Conservation (phyloP, 371 early-diverging fungal genomes). For the Zychaea mexicana region DNA sequence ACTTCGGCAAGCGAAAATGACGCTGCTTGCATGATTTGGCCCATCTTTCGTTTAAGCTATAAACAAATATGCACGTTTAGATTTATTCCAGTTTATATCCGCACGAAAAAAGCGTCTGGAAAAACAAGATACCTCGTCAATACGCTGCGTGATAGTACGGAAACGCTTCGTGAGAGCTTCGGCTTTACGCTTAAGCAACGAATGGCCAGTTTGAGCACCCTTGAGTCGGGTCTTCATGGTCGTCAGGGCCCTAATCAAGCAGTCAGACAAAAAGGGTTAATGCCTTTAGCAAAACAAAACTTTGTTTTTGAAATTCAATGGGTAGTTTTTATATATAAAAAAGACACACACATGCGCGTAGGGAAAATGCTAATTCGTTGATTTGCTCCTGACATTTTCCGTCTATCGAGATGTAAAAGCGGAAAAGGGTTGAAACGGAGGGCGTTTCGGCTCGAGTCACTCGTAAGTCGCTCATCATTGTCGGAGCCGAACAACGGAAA, state of each 20-base stretch:
- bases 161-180: constrained; percentile 98
- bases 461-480: no score
- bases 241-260: constrained; percentile 78
- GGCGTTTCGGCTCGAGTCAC: no score
- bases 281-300: background rate
- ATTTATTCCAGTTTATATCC: background rate
- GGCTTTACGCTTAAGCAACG: constrained; percentile 95
- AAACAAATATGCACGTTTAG: background rate
- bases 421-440: background rate
- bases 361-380: constrained; percentile 81
- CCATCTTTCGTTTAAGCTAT: constrained; percentile 66
- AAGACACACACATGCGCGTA: constrained; percentile 80
- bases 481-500: no score
- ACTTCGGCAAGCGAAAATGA: constrained; percentile 98
- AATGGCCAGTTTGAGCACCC: constrained; percentile 99
- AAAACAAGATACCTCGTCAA: constrained; percentile 78
- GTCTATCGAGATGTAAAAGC: background rate
- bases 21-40: constrained; percentile 96
- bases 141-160: constrained; percentile 92
- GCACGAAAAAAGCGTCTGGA: background rate
- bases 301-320: background rate
- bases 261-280: background rate
- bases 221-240: constrained; percentile 95
- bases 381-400: constrained; percentile 66
- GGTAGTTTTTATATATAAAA: background rate